Base-by-base conservation (phyloP, 2,329 filamentous ascomycete genomes). In the Magnaporthiopsis rhizophila region DNA sequence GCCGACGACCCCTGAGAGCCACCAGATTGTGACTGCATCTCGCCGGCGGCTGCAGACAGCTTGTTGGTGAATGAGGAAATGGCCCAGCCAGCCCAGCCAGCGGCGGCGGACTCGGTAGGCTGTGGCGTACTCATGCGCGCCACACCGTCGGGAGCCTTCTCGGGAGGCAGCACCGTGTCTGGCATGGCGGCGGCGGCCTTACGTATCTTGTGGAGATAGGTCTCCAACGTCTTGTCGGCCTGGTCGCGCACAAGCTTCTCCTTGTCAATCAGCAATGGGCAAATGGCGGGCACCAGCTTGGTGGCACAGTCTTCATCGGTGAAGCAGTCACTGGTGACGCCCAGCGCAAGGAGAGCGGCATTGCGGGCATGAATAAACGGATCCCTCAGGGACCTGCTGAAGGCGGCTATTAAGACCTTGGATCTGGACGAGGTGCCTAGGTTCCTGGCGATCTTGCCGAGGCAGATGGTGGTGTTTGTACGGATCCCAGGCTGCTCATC, bases 21-120 rank as follows among this genome's bases (percentile, higher is more conserved):
- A 66, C 82, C 81, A 63, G 80, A 76, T 24, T 82, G 73, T 1
- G 86, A 78, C 72, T 94, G 83, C 67, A 99, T 99, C 65, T 97
- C 90, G 24, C 95, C 95, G 11, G 89, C 89, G 0, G 92, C 92
- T 0, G 90, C 78, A 1, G 91, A 88, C 15, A 98, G 75, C 71
- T 97, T 97, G 76, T 98, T 98, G 2, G 95, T 98, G 73, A 99
- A 99, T 1, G 92, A 97, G 0, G 95, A 98, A 64, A 99, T 97
- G 1, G 95, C 95, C 95, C 95, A 99, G 15, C 95, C 95, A 1
- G 95, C 87, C 95, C 95, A 98, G 13, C 95, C 94, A 4, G 83
- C 82, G 3, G 87, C 87, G 28, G 83, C 80, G 1, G 70, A 64
- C 59, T 78, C 76, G 66, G 72, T 75, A 2, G 83, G 79, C 66